Evolutionary conservation across 2,329 filamentous ascomycete genomes (phyloP).

Genomic region (Beauveria australis): DNA sequence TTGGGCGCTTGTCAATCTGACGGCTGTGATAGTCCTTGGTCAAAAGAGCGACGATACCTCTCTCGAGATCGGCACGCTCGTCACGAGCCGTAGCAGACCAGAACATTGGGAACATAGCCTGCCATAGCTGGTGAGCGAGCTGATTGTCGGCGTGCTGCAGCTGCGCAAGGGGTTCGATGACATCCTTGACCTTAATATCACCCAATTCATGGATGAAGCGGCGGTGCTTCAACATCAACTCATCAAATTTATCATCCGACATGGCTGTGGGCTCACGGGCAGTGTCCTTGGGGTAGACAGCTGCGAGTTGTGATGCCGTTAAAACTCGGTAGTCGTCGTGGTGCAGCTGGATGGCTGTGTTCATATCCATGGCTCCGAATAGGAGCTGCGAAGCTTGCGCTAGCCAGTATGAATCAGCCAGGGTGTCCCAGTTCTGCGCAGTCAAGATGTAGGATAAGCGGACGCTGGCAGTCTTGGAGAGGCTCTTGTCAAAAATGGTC

Average conservation of each 20-base stretch:
- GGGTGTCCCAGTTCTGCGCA: slow-evolving; percentile 93
- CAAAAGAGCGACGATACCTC: slow-evolving; percentile 79
- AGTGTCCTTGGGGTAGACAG: slow-evolving; percentile 67
- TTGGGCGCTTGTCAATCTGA: slow-evolving; percentile 90
- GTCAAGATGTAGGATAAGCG: slow-evolving; percentile 83
- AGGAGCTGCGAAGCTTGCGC: slow-evolving; percentile 90
- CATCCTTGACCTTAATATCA: slow-evolving; percentile 78
- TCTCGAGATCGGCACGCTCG: slow-evolving; percentile 82
- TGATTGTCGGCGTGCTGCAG: slow-evolving; percentile 82
- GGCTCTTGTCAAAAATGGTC: slow-evolving; percentile 87
- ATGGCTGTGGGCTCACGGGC: slow-evolving; percentile 55
- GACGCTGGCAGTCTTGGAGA: slow-evolving; percentile 86
- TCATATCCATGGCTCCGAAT: slow-evolving; percentile 83
- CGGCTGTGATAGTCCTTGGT: slow-evolving; percentile 94
- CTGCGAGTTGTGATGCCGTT: slow-evolving; percentile 64
- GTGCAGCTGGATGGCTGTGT: slow-evolving; percentile 68
- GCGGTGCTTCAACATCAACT: slow-evolving; percentile 67
- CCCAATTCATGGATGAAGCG: slow-evolving; percentile 78
- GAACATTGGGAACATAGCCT: slow-evolving; percentile 81
- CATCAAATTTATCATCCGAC: slow-evolving; percentile 74
- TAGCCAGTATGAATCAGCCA: slow-evolving; percentile 94
- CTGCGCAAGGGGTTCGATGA: slow-evolving; percentile 84
- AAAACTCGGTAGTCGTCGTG: slow-evolving; percentile 75
- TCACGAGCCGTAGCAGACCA: slow-evolving; percentile 86
- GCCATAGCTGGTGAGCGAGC: slow-evolving; percentile 84